Evolutionary conservation across 331 rosid genomes (phyloP).

Genomic region (Malus hybrid): DNA sequence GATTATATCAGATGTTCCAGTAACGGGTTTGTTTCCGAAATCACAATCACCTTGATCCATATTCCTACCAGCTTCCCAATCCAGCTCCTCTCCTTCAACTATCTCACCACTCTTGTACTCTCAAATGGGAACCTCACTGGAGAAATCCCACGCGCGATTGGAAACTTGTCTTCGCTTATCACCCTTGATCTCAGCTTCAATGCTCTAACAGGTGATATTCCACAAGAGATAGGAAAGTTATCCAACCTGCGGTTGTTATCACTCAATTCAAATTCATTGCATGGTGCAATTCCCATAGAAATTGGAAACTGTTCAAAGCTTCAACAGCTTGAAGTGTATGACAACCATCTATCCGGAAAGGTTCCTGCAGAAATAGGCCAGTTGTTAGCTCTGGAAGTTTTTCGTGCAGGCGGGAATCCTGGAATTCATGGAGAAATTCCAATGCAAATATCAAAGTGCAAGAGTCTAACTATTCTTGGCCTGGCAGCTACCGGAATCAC

Average conservation of each 20-base stretch:
- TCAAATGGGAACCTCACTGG: constrained; percentile 83
- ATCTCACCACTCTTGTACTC: constrained; percentile 57
- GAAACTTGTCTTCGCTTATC: constrained; percentile 66
- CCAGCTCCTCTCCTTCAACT: constrained; percentile 48
- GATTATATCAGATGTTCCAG: constrained; percentile 65
- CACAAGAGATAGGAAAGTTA: constrained; percentile 51
- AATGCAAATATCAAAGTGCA: constrained; percentile 71
- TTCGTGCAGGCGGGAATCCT: constrained; percentile 82
- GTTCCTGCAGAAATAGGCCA: constrained; percentile 73
- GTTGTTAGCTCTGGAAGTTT: constrained; percentile 40
- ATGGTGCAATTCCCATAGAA: constrained; percentile 57
- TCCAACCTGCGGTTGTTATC: constrained; percentile 39
- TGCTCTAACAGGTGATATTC: constrained; percentile 67
- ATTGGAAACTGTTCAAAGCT: constrained; percentile 80
- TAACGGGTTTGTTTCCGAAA: constrained; percentile 53
- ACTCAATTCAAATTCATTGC: constrained; percentile 64
- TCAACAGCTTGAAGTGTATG: constrained; percentile 56
- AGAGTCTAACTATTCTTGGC: constrained; percentile 57
- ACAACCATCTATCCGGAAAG: constrained; percentile 72
- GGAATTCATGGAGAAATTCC: constrained; percentile 81
- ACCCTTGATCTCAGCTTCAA: constrained; percentile 81
- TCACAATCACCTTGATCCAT: constrained; percentile 49
- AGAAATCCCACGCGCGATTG: constrained; percentile 50
- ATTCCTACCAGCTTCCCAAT: constrained; percentile 54
- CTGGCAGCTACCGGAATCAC: constrained; percentile 81